Evolutionary conservation across 257 asterid species (phyloP), one percentile per base, ranked within the genome.

Genomic region (Gentiana dahurica): DNA sequence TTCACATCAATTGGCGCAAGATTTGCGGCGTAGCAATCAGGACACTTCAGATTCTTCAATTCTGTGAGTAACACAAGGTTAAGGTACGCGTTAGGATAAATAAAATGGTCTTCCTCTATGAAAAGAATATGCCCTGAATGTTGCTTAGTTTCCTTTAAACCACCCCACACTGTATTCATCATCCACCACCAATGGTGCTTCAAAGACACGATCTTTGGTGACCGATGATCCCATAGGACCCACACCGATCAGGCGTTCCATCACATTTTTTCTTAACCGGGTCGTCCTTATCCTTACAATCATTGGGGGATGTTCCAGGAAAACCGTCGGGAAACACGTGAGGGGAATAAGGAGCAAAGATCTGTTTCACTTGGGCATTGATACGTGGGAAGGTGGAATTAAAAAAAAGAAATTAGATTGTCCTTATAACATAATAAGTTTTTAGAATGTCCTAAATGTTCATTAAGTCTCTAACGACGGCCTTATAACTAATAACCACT

Each of bases 171-270:
- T 0, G 84, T 79, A 37, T 91, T 91, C 98, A 91, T 91, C 98
- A 91, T 91, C 98, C 98, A 91, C 98, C 98, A 91, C 98, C 99
- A 92, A 61, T 92, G 99, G 63, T 92, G 99, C 72, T 92, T 92
- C 75, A 92, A 75, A 0, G 99, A 85, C 57, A 92, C 97, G 46
- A 92, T 92, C 66, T 73, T 83, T 0, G 99, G 94, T 6, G 83
- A 80, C 37, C 99, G 75, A 57, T 88, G 89, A 58, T 83, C 83
- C 0, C 99, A 15, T 15, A 15, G 24, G 24, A 15, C 24, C 24
- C 97, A 53, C 81, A 92, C 74, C 88, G 99, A 74, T 92, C 99
- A 2, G 80, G 80, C 10, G 75, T 81, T 7, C 99, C 99, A 24
- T 52, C 65, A 62, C 99, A 92, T 1, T 77, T 68, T 61, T 61